phyloP scores from a whole-genome alignment of 805 yeast species.

The Kluyveromyces dobzhanskii region DNA sequence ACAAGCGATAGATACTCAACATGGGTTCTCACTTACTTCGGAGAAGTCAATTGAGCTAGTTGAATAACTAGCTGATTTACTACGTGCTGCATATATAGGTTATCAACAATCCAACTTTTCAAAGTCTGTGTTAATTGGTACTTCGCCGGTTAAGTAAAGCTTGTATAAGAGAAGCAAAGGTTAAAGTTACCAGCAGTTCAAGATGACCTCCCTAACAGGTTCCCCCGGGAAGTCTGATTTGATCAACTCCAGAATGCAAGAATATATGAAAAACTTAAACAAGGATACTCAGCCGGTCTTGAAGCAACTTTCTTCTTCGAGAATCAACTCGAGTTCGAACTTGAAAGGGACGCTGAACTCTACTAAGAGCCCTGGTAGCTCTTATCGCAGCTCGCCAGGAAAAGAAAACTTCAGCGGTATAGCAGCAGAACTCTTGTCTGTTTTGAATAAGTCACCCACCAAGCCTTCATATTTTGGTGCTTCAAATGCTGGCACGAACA shows the following conservation, averaged over 20 bases:
- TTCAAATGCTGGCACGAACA: not conserved
- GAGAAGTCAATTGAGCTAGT: too few relatives aligned
- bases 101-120: too few relatives aligned
- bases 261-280: constrained; percentile 22
- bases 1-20: too few relatives aligned
- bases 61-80: too few relatives aligned
- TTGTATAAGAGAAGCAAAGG: too few relatives aligned
- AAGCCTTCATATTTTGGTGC: not conserved
- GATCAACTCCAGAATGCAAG: constrained; percentile 18
- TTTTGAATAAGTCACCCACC: not conserved
- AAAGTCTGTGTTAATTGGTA: too few relatives aligned
- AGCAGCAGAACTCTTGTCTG: too few relatives aligned
- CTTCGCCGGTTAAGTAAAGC: too few relatives aligned
- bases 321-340: constrained; percentile 13
- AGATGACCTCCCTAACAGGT: constrained; percentile 5
- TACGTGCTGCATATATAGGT: too few relatives aligned
- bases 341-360: not conserved
- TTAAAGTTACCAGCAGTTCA: not conserved
- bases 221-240: constrained; percentile 8
- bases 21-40: too few relatives aligned
- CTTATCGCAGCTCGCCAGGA: not conserved
- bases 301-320: constrained; percentile 19
- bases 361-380: not conserved
- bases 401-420: not conserved
- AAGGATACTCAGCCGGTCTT: constrained; percentile 12